These are phyloP conservation scores for Leccinellum luteum DNA, from an alignment of 768 basidiomycete genomes.

Conservation along the genomic window DNA sequence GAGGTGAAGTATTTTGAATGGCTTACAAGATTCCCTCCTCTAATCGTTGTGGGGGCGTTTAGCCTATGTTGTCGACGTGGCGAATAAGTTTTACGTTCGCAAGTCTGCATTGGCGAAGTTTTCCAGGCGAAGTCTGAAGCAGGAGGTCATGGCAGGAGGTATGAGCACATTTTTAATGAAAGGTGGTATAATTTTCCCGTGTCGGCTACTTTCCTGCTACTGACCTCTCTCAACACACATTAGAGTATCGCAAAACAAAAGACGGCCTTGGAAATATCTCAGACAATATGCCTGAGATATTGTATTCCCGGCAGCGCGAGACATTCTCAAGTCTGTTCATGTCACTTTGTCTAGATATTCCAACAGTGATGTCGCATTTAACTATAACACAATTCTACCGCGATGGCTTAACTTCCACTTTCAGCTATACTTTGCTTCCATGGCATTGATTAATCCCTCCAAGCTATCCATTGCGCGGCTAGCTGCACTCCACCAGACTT, in stretches of 20 bases:
- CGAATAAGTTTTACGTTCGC: conserved; percentile 22
- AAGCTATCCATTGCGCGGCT: conserved; percentile 30
- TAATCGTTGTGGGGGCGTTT: not conserved
- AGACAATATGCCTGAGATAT: conserved; percentile 6
- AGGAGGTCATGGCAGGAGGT: conserved; percentile 25
- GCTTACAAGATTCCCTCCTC: not conserved
- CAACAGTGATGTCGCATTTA: conserved; percentile 12
- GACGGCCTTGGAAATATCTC: conserved; percentile 18
- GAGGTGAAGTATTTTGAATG: conserved; percentile 8
- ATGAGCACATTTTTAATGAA: conserved; percentile 8
- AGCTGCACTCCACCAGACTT: conserved; percentile 29
- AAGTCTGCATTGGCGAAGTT: conserved; percentile 19
- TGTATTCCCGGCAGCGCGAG: conserved; percentile 8
- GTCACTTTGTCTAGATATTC: conserved; percentile 13
- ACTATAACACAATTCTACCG: not conserved
- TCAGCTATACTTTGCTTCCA: conserved; percentile 27
- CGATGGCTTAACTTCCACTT: not conserved
- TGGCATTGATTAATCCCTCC: conserved; percentile 25
- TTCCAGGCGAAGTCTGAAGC: conserved; percentile 4
- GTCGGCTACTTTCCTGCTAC: no score
- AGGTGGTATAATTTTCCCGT: conserved; percentile 5
- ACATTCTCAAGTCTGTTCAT: conserved; percentile 4
- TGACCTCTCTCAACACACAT: not conserved
- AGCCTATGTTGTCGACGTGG: conserved; percentile 19
- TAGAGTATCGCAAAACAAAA: conserved; percentile 24